Percentiles rank a stretch among this genome's conserved stretches.
phyloP scores from a whole-genome alignment of 2,329 filamentous ascomycete species.

The Aspergillus piperis region DNA sequence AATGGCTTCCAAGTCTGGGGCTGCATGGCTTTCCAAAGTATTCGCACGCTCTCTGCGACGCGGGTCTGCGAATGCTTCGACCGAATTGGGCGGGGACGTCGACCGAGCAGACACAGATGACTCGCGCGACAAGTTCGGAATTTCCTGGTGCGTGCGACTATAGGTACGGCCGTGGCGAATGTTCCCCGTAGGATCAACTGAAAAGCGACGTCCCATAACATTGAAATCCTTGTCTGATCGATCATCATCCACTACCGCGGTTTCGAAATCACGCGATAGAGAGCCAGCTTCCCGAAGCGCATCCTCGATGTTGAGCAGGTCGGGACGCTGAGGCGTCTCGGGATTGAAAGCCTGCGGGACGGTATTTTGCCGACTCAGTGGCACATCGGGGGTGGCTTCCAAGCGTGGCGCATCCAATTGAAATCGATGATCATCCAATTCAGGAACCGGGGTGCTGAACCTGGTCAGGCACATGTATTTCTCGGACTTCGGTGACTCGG shows the following conservation, averaged over 20 bases:
- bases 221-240: conserved; percentile 39
- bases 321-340: conserved; percentile 52
- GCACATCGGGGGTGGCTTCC: conserved; percentile 41
- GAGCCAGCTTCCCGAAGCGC: conserved; percentile 46
- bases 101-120: conserved; percentile 64
- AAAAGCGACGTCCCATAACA: conserved; percentile 39
- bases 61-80: conserved; percentile 93
- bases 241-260: conserved; percentile 79
- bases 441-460: conserved; percentile 64
- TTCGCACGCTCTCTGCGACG: conserved; percentile 77
- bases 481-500: conserved; percentile 65
- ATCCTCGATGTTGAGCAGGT: conserved; percentile 51
- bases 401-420: conserved; percentile 41
- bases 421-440: conserved; percentile 81
- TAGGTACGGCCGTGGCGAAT: conserved; percentile 36
- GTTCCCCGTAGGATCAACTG: conserved; percentile 44
- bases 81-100: conserved; percentile 88
- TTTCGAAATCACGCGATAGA: conserved; percentile 79
- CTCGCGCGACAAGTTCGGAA: conserved; percentile 45
- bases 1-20: conserved; percentile 58
- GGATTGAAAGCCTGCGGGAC: conserved; percentile 50
- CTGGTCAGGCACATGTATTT: conserved; percentile 58
- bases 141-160: conserved; percentile 42
- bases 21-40: conserved; percentile 62
- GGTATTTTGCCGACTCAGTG: conserved; percentile 38